Conservation (phyloP, 179 eudicot species). For the Drosera spatulata region DNA sequence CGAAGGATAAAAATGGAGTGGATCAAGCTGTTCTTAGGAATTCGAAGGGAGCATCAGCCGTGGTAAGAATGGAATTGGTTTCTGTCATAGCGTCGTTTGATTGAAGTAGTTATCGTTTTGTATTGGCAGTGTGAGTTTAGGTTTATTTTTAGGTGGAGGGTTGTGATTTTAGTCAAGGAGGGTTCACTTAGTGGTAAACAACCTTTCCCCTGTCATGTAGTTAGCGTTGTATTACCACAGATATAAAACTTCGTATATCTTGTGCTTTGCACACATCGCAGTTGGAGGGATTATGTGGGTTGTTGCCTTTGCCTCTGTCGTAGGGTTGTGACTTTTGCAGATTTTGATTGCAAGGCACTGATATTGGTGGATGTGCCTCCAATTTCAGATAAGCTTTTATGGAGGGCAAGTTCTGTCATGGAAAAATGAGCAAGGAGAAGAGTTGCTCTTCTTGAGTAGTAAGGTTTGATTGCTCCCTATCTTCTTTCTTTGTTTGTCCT, state of each 20-base stretch:
- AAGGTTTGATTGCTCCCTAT: constrained; percentile 38
- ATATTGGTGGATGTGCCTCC: not conserved
- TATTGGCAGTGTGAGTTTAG: not conserved
- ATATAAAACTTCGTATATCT: too few relatives aligned
- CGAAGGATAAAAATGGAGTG: constrained; percentile 59
- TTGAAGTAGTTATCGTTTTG: not conserved
- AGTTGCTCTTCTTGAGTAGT: constrained; percentile 64
- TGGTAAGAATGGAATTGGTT: constrained; percentile 25
- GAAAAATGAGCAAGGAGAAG: constrained; percentile 78
- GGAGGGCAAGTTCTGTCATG: constrained; percentile 95
- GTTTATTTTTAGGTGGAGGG: not conserved
- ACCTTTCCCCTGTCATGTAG: too few relatives aligned
- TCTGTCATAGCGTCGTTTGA: constrained; percentile 2
- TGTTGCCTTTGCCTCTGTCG: not conserved
- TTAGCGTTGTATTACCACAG: too few relatives aligned
- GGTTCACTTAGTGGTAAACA: not conserved
- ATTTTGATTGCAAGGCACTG: not conserved
- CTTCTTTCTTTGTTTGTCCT: not conserved
- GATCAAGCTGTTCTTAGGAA: constrained; percentile 43
- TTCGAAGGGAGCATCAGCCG: constrained; percentile 50
- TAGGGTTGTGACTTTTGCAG: not conserved
- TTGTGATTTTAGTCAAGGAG: not conserved
- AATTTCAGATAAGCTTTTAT: constrained; percentile 66
- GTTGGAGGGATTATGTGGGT: not conserved
- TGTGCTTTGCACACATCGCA: too few relatives aligned